phyloP scores from a whole-genome alignment of 169 alveolate genomes.

The Eimeria acervulina region DNA sequence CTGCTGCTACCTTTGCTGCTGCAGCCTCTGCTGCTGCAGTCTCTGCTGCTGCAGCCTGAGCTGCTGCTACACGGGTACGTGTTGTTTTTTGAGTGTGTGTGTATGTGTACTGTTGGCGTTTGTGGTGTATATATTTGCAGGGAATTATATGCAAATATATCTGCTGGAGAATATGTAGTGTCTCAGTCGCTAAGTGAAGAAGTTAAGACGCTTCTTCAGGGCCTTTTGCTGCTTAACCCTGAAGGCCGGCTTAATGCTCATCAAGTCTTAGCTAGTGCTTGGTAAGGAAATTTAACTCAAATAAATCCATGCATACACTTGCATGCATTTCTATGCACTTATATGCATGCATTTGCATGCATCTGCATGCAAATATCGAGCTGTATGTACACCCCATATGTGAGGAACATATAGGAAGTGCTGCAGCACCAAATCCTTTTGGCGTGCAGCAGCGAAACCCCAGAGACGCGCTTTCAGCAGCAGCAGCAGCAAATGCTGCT shows the following conservation, averaged over 20 bases:
- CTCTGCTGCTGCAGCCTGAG: too few species aligned
- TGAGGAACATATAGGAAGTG: not conserved
- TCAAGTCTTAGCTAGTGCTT: slow-evolving; percentile 55
- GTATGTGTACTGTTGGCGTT: not conserved
- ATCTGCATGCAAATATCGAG: not conserved
- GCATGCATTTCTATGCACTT: too few species aligned
- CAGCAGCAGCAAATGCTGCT: too few species aligned
- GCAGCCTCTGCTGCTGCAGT: not conserved
- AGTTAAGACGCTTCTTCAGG: slow-evolving; percentile 49
- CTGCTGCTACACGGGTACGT: too few species aligned
- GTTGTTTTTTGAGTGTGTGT: not conserved
- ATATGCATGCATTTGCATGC: too few species aligned
- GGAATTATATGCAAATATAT: slow-evolving; percentile 73
- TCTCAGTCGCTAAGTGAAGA: slow-evolving; percentile 38
- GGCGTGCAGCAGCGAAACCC: not conserved
- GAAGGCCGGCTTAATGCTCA: slow-evolving; percentile 56
- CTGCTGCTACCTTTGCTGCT: not conserved
- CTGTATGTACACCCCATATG: not conserved
- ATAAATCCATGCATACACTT: not conserved
- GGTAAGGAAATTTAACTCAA: slow-evolving; percentile 35
- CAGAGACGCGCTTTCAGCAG: not conserved
- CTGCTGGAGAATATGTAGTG: slow-evolving; percentile 61
- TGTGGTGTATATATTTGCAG: not conserved
- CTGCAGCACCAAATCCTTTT: not conserved
- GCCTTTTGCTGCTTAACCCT: slow-evolving; percentile 57